Percentiles rank a stretch among this genome's conserved stretches.
Conservation (phyloP, 2,329 filamentous ascomycete genomes). For the Thyridium curvatum region DNA sequence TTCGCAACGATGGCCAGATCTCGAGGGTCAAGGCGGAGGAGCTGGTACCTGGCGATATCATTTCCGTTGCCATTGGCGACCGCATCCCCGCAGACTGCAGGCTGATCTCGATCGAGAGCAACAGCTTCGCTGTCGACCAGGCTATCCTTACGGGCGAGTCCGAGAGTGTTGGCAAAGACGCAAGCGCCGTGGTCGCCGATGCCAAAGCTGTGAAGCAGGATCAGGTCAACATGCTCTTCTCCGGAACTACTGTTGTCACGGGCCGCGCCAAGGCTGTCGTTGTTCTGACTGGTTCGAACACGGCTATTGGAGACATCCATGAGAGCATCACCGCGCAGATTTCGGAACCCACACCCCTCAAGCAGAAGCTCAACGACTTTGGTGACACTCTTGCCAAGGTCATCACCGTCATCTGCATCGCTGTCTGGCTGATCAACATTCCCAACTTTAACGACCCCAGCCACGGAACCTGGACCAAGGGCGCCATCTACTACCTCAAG, state of each 20-base stretch:
- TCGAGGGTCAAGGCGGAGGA: conserved; percentile 91
- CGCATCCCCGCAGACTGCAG: conserved; percentile 94
- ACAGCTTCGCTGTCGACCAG: conserved; percentile 95
- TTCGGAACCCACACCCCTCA: conserved; percentile 91
- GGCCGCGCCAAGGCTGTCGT: conserved; percentile 90
- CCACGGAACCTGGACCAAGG: conserved; percentile 91
- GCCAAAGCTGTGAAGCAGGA: conserved; percentile 90
- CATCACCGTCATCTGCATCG: conserved; percentile 91
- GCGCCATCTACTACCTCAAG: conserved; percentile 98
- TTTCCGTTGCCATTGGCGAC: conserved; percentile 84
- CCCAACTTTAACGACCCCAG: conserved; percentile 93
- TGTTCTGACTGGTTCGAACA: conserved; percentile 80
- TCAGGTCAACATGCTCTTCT: conserved; percentile 96
- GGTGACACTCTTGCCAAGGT: conserved; percentile 95
- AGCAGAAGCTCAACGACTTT: conserved; percentile 98
- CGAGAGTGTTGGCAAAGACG: conserved; percentile 90
- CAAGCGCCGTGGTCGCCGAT: conserved; percentile 60
- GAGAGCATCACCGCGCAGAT: conserved; percentile 98
- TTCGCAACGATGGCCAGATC: conserved; percentile 72
- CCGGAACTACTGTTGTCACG: conserved; percentile 93
- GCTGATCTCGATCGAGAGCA: conserved; percentile 84
- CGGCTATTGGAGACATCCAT: conserved; percentile 96
- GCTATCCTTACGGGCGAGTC: conserved; percentile 96
- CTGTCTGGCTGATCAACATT: conserved; percentile 98
- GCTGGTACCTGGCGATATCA: conserved; percentile 87